A percentile compares a stretch with the other conserved stretches of the same genome.
phyloP scores from a whole-genome alignment of 2,329 filamentous ascomycete genomes.

The Clathrospora elynae region DNA sequence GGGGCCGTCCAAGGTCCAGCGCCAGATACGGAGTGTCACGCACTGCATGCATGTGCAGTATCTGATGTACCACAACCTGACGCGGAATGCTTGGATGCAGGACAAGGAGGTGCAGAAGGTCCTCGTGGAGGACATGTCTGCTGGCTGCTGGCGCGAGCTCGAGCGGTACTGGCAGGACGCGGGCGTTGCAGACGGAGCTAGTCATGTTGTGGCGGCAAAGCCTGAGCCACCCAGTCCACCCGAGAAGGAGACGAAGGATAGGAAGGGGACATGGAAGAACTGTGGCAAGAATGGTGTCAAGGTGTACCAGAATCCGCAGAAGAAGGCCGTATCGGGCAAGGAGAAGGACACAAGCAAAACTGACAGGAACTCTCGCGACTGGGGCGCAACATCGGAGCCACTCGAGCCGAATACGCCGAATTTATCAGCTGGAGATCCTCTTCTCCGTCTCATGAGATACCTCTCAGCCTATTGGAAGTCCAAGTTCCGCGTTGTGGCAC shows the following conservation, averaged over 20 bases:
- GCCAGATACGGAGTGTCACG: slow-evolving; percentile 74
- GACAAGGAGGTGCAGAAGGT: slow-evolving; percentile 43
- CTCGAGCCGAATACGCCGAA: slow-evolving; percentile 74
- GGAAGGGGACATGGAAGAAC: slow-evolving; percentile 45
- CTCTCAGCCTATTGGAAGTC: slow-evolving; percentile 89
- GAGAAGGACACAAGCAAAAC: slow-evolving; percentile 41
- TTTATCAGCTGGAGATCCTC: slow-evolving; percentile 80
- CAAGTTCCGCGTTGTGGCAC: slow-evolving; percentile 75
- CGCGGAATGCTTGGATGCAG: slow-evolving; percentile 55
- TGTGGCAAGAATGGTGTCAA: slow-evolving; percentile 50
- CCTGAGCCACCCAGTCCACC: slow-evolving; percentile 68
- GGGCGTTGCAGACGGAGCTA: slow-evolving; percentile 83
- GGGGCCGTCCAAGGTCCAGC: slow-evolving; percentile 82
- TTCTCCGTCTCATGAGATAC: slow-evolving; percentile 75
- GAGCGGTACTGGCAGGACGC: slow-evolving; percentile 64
- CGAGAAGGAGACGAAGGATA: slow-evolving; percentile 54
- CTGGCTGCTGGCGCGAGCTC: slow-evolving; percentile 44
- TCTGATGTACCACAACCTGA: slow-evolving; percentile 85
- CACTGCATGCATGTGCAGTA: slow-evolving; percentile 89
- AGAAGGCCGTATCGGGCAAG: slow-evolving; percentile 16
- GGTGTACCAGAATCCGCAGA: slow-evolving; percentile 32
- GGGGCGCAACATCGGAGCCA: slow-evolving; percentile 70
- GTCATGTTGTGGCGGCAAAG: slow-evolving; percentile 67
- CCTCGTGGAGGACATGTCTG: slow-evolving; percentile 36
- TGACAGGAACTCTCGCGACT: slow-evolving; percentile 64